A percentile compares a stretch with the other conserved stretches of the same genome.
Evolutionary conservation across 345 rosid genomes (phyloP).

Genomic region (Citrus medica): DNA sequence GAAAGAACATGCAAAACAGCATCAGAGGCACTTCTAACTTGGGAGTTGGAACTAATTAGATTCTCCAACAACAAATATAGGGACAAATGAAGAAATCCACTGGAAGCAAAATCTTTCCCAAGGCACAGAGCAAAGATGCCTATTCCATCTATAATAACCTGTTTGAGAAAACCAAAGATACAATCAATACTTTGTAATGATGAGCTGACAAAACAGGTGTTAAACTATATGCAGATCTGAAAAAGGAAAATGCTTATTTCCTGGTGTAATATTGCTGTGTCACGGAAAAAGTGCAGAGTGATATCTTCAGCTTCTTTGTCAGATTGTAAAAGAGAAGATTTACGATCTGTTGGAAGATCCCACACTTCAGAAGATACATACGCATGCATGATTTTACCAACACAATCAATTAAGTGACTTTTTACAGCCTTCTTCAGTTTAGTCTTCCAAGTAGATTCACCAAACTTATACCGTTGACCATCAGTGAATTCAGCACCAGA

Average conservation of each 20-base stretch:
- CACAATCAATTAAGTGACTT: conserved; percentile 58
- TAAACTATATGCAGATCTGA: neutral
- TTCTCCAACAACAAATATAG: conserved; percentile 86
- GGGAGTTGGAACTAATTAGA: conserved; percentile 65
- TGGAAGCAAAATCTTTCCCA: conserved; percentile 62
- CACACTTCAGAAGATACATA: conserved; percentile 82
- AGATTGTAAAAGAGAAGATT: conserved; percentile 24
- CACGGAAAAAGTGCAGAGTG: conserved; percentile 55
- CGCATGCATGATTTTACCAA: conserved; percentile 86
- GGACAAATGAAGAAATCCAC: conserved; percentile 90
- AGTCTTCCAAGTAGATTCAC: conserved; percentile 50
- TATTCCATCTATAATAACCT: conserved; percentile 81
- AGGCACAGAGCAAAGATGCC: conserved; percentile 77
- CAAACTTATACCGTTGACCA: conserved; percentile 12
- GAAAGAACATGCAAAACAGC: conserved; percentile 70
- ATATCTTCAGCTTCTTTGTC: conserved; percentile 47
- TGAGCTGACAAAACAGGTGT: neutral
- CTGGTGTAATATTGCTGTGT: conserved; percentile 81
- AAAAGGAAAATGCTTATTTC: conserved; percentile 25
- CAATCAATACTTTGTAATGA: conserved; percentile 5
- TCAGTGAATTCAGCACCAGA: conserved; percentile 15
- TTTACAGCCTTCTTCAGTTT: conserved; percentile 42
- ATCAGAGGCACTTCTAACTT: conserved; percentile 77
- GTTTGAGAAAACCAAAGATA: conserved; percentile 20
- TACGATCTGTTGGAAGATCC: conserved; percentile 71